phyloP scores from a whole-genome alignment of 768 basidiomycete species.

The Panaeolus papilionaceus region DNA sequence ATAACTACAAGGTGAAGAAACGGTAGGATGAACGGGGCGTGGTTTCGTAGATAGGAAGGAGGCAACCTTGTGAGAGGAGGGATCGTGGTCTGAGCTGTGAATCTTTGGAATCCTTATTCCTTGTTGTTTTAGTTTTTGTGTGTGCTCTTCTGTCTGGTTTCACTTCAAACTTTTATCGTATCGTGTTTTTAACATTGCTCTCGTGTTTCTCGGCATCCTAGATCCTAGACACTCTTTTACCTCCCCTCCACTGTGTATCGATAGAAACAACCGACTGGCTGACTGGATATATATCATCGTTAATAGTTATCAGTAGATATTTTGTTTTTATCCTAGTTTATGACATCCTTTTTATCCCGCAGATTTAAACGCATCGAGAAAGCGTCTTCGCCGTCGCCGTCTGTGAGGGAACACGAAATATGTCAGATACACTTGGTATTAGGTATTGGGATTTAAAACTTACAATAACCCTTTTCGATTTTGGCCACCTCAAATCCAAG shows the following conservation, averaged over 20 bases:
- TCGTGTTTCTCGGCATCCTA: neutral
- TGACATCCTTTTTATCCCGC: conserved; percentile 11
- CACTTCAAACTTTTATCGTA: neutral
- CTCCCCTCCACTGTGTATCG: neutral
- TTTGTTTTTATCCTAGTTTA: conserved; percentile 5
- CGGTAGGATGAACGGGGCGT: neutral
- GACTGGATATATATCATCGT: conserved; percentile 2
- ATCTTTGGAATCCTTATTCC: neutral
- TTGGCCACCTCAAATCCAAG: conserved; percentile 88
- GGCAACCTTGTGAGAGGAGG: neutral
- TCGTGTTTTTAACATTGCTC: neutral
- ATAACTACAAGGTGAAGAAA: conserved; percentile 22
- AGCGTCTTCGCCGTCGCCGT: conserved; percentile 24
- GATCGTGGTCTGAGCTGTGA: neutral
- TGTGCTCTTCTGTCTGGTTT: neutral
- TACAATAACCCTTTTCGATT: conserved; percentile 92
- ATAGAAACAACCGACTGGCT: conserved; percentile 6
- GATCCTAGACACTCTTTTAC: neutral
- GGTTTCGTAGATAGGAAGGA: neutral
- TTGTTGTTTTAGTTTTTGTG: neutral
- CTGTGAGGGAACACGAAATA: neutral
- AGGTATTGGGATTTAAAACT: conserved; percentile 35
- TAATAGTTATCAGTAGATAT: conserved; percentile 10
- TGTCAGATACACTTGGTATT: neutral
- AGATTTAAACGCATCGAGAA: conserved; percentile 20